These are phyloP conservation scores for Candida tammaniensis DNA, from an alignment of 805 yeast species.

Conservation along the genomic window DNA sequence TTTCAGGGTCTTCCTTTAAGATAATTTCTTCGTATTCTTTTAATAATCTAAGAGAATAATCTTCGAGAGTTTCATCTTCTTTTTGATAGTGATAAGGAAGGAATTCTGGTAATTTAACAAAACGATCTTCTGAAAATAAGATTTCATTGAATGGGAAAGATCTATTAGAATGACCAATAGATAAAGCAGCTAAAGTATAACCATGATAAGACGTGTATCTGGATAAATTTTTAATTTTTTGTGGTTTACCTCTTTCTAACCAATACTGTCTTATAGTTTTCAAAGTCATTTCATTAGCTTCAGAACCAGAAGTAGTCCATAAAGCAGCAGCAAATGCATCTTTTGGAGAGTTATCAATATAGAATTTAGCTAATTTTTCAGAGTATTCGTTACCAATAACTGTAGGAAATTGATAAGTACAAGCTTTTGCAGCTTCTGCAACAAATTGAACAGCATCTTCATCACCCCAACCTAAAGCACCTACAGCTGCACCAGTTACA, in stretches of 20 bases:
- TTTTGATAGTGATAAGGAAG: conserved; percentile 28
- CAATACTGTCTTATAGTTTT: conserved; percentile 26
- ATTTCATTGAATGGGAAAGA: conserved; percentile 20
- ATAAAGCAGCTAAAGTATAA: conserved; percentile 24
- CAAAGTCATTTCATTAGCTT: conserved; percentile 27
- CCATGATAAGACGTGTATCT: conserved; percentile 30
- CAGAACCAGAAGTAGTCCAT: conserved; percentile 34
- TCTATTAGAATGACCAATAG: conserved; percentile 20
- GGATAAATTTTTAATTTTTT: conserved; percentile 22
- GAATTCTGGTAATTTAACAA: conserved; percentile 21
- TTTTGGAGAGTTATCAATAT: conserved; percentile 37
- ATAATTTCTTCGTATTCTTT: conserved; percentile 22
- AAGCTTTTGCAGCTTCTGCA: conserved; percentile 19
- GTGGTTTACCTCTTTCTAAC: conserved; percentile 21
- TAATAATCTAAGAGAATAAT: conserved; percentile 21
- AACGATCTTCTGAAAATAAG: conserved; percentile 15
- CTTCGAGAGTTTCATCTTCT: conserved; percentile 20
- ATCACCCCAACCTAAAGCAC: conserved; percentile 34
- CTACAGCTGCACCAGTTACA: conserved; percentile 31
- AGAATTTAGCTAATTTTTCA: conserved; percentile 25
- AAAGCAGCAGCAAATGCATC: conserved; percentile 42
- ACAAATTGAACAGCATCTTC: conserved; percentile 19
- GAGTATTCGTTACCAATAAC: conserved; percentile 21
- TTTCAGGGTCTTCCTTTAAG: conserved; percentile 25
- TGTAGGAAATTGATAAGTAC: conserved; percentile 24